Conservation (phyloP, 2,329 filamentous ascomycete genomes). For the Trichoderma endophyticum region DNA sequence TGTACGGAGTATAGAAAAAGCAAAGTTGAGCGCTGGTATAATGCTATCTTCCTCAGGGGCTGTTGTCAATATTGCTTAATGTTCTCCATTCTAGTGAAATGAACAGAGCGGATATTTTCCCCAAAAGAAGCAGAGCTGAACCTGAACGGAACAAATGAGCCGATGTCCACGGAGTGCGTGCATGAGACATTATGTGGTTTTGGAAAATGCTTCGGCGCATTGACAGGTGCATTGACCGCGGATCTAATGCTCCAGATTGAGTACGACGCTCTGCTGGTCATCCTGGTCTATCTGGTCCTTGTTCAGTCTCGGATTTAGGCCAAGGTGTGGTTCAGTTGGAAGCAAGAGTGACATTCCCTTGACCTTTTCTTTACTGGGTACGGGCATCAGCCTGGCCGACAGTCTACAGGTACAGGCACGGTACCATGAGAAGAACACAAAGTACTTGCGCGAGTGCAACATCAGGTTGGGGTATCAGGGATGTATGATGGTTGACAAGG, state of each 20-base stretch:
- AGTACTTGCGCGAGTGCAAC: background rate
- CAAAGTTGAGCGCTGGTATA: background rate
- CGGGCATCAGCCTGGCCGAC: background rate
- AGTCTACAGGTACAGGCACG: background rate
- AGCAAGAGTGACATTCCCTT: background rate
- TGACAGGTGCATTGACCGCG: background rate
- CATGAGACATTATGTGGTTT: background rate
- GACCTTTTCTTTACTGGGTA: background rate
- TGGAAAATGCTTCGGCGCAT: background rate
- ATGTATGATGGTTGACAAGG: background rate
- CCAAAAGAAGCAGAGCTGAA: background rate
- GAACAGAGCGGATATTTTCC: background rate
- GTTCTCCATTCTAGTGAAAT: background rate
- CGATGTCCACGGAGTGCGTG: background rate
- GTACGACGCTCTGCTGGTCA: background rate
- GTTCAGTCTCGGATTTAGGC: background rate
- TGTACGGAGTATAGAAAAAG: background rate
- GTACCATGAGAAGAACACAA: background rate
- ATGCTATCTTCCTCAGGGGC: background rate
- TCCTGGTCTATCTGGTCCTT: background rate
- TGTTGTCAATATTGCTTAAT: background rate
- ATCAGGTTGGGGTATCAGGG: background rate
- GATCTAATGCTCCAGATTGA: background rate
- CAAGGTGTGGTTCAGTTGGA: background rate
- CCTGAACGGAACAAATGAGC: background rate